Evolutionary conservation across 1,284 basidiomycete species (phyloP), one percentile per base, ranked within the genome.

Genomic region (Boletellus sp.): DNA sequence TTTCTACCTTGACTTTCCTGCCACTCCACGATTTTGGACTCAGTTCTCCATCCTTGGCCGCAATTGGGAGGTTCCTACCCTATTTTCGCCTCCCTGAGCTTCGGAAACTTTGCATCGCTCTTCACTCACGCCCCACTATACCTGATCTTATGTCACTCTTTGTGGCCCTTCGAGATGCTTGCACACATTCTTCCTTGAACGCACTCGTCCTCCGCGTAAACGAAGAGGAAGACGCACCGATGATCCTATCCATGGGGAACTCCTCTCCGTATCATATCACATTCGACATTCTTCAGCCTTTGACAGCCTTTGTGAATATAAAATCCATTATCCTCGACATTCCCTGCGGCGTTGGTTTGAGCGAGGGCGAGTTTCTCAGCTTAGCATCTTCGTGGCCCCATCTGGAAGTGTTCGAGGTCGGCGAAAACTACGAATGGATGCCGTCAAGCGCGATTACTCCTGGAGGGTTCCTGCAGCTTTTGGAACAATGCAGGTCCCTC

Each of bases 351-450:
- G 16, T 36, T 3, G 35, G 16, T 2, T 15, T 60, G 38, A 46
- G 43, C 12, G 54, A 55, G 38, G 13, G 19, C 19, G 48, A 51
- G 19, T 45, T 62, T 3, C 44, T 62, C 5, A 16, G 11, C 18
- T 47, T 62, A 22, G 52, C 48, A 35, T 58, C 59, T 8, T 60
- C 48, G 6, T 62, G 60, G 59, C 52, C 60, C 0, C 40, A 26
- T 18, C 8, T 61, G 30, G 47, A 50, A 28, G 4, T 0, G 1
- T 44, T 59, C 4, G 11, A 35, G 10, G 30, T 60, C n/a, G 38
- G 32, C 11, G 1, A 16, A 2, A 0, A 32, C 2, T 22, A n/a
- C 22, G 45, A 41, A 18, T 55, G 49, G 44, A 30, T 44, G 5
- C 0, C n/a, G n/a, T 55, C 47, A 10, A 56, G 58, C 2, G 44